Percentiles rank a stretch among this genome's conserved stretches.
Evolutionary conservation across 2,329 filamentous ascomycete genomes (phyloP).

Genomic region (Colletotrichum spaethianum): DNA sequence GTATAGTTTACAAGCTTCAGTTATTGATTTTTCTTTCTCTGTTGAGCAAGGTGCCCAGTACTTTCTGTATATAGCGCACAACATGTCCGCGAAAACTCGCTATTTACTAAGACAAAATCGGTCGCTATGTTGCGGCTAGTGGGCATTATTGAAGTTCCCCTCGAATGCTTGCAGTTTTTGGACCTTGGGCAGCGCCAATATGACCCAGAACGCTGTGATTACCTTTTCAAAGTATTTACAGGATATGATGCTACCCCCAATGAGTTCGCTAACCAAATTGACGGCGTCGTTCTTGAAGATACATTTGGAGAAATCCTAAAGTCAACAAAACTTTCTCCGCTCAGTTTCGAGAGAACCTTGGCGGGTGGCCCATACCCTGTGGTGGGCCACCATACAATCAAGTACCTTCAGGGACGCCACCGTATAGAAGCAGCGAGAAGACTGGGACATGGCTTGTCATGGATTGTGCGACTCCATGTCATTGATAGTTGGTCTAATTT

Average conservation of each 20-base stretch:
- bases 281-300: conserved; percentile 16
- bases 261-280: conserved; percentile 7
- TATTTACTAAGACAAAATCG: too few species aligned
- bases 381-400: conserved; percentile 7
- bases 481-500: conserved; percentile 12
- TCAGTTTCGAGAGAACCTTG: conserved; percentile 9
- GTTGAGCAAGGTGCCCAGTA: too few species aligned
- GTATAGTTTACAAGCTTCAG: too few species aligned
- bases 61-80: not conserved
- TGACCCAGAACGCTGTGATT: conserved; percentile 8
- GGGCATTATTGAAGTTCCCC: conserved; percentile 17
- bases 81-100: not conserved
- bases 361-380: conserved; percentile 12
- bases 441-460: not conserved
- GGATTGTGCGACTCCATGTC: conserved; percentile 11
- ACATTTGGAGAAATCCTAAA: conserved; percentile 15
- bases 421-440: conserved; percentile 20
- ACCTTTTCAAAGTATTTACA: conserved; percentile 12
- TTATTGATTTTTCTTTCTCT: too few species aligned
- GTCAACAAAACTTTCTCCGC: not conserved
- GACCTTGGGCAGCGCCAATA: conserved; percentile 10
- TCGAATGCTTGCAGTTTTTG: conserved; percentile 4
- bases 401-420: conserved; percentile 18
- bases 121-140: conserved; percentile 15
- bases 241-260: conserved; percentile 3